phyloP scores from a whole-genome alignment of 2,329 filamentous ascomycete genomes.

The Penicillium sp. region DNA sequence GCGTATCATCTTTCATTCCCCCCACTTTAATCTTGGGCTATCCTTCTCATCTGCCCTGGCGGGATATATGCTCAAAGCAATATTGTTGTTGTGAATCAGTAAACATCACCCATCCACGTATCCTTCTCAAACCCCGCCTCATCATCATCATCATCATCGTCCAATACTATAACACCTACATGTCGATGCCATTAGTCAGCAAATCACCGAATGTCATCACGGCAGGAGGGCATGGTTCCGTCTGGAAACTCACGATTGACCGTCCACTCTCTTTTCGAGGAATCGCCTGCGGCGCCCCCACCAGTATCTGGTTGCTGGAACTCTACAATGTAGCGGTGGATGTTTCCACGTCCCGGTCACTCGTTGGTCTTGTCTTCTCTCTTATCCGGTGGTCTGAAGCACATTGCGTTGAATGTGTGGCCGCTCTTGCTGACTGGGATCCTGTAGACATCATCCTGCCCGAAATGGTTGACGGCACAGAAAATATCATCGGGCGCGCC shows the following conservation, averaged over 20 bases:
- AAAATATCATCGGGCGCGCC: not conserved
- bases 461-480: constrained; percentile 3
- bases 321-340: constrained; percentile 4
- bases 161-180: not conserved
- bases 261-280: constrained; percentile 3
- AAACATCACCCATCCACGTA: constrained; percentile 2
- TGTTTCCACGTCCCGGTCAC: not conserved
- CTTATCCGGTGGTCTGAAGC: not conserved
- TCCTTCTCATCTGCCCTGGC: not conserved
- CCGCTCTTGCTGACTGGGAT: constrained; percentile 1
- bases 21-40: not conserved
- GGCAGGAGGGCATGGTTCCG: not conserved
- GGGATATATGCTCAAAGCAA: not conserved
- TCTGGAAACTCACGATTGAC: not conserved
- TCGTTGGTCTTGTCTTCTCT: not conserved
- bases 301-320: constrained; percentile 5
- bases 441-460: not conserved
- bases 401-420: not conserved
- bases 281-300: constrained; percentile 2
- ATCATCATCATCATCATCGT: not conserved
- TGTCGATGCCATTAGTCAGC: not conserved
- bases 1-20: not conserved
- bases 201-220: not conserved
- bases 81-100: not conserved
- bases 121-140: not conserved